These are phyloP conservation scores for Scheffersomyces lignosus DNA, from an alignment of 805 yeast genomes.

Conservation along the genomic window DNA sequence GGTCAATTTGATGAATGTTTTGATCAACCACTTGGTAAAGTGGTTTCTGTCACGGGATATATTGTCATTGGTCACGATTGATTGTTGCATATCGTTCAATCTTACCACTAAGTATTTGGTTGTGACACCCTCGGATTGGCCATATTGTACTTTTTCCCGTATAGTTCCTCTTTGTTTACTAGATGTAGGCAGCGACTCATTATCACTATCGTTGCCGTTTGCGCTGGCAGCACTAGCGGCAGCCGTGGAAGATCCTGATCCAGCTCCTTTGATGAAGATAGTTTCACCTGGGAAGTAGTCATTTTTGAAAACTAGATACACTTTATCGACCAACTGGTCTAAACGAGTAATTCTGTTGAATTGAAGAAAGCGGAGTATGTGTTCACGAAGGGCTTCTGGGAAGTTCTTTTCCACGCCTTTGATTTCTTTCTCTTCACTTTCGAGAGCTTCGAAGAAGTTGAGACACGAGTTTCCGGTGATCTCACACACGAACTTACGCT, in stretches of 20 bases:
- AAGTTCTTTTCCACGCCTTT: slow-evolving; percentile 73
- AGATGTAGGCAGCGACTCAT: slow-evolving; percentile 4
- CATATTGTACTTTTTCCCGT: slow-evolving; percentile 83
- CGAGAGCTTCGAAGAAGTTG: slow-evolving; percentile 85
- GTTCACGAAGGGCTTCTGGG: slow-evolving; percentile 91
- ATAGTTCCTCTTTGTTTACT: slow-evolving; percentile 57
- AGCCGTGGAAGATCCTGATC: background rate
- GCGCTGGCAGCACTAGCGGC: background rate
- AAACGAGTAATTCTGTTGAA: slow-evolving; percentile 79
- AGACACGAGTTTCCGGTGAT: slow-evolving; percentile 91
- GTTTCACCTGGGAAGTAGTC: slow-evolving; percentile 92
- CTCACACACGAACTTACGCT: slow-evolving; percentile 88
- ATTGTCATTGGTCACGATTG: slow-evolving; percentile 70
- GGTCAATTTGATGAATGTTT: slow-evolving; percentile 81
- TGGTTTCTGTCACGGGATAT: slow-evolving; percentile 80
- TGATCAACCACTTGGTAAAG: slow-evolving; percentile 86
- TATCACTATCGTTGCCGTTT: background rate
- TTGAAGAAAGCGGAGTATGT: slow-evolving; percentile 82
- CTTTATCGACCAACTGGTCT: slow-evolving; percentile 85
- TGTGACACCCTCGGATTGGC: slow-evolving; percentile 41
- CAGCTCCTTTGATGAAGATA: slow-evolving; percentile 54
- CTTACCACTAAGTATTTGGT: slow-evolving; percentile 71
- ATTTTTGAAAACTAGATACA: slow-evolving; percentile 70
- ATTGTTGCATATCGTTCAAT: slow-evolving; percentile 50
- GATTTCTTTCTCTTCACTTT: slow-evolving; percentile 60